A percentile compares a stretch with the other conserved stretches of the same genome.
Evolutionary conservation across 2,329 filamentous ascomycete genomes (phyloP).

Genomic region (Neofusicoccum cordaticola): DNA sequence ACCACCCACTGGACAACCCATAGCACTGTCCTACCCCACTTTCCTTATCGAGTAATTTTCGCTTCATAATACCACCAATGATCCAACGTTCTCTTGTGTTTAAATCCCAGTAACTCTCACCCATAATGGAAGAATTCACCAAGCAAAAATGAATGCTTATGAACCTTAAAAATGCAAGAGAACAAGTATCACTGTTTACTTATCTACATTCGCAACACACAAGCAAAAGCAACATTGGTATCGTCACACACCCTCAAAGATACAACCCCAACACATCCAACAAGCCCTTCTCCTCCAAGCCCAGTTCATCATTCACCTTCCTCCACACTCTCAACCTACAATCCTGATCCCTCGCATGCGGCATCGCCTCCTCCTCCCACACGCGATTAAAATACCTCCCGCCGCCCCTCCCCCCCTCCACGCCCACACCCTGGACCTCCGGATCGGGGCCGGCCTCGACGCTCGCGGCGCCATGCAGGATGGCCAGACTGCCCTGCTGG

Average conservation of each 20-base stretch:
- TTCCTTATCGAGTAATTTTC: no score
- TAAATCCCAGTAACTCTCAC: no score
- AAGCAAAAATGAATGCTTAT: no score
- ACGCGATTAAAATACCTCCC: constrained; percentile 27
- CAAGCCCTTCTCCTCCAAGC: constrained; percentile 23
- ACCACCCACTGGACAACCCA: no score
- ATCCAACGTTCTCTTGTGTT: no score
- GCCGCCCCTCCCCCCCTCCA: constrained; percentile 20
- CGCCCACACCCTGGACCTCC: constrained; percentile 19
- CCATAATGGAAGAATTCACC: no score
- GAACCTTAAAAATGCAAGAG: no score
- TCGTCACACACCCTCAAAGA: background rate
- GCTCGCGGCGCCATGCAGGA: constrained; percentile 23
- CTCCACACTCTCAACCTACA: constrained; percentile 25
- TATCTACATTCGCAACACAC: no score
- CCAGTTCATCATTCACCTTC: constrained; percentile 24
- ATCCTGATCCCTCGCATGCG: constrained; percentile 24
- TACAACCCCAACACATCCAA: constrained; percentile 18
- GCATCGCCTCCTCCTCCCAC: constrained; percentile 26
- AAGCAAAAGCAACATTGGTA: no score
- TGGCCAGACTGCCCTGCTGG: constrained; percentile 26
- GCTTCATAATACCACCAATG: no score
- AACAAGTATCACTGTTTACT: no score
- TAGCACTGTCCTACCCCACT: no score
- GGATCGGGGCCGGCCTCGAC: constrained; percentile 22